Conservation (phyloP, 164 flowering plant species). For the Cinnamomum chago region DNA sequence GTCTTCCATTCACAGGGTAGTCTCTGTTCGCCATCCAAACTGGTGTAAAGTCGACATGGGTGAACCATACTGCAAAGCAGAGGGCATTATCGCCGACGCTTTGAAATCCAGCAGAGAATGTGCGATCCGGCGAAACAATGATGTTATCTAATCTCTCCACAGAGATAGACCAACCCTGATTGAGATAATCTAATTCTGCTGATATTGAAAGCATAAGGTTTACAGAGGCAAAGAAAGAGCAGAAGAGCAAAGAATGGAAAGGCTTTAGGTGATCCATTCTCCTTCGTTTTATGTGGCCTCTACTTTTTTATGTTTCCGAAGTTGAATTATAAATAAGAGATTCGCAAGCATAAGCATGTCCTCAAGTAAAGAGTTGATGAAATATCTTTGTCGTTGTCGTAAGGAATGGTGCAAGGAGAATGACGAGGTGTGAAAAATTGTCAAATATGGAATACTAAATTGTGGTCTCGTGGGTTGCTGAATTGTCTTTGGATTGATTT, state of each 20-base stretch:
- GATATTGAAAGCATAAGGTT: neutral
- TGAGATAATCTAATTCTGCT: neutral
- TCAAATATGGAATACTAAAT: no score
- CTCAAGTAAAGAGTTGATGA: no score
- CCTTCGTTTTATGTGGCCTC: no score
- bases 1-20: slow-evolving; percentile 20
- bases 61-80: slow-evolving; percentile 2
- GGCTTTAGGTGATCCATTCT: neutral
- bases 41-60: slow-evolving; percentile 1
- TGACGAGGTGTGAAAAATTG: no score
- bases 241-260: neutral
- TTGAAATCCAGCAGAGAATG: slow-evolving; percentile 17
- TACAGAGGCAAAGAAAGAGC: neutral
- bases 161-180: slow-evolving; percentile 10
- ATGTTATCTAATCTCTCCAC: slow-evolving; percentile 9
- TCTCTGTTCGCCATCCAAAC: slow-evolving; percentile 28
- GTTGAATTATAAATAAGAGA: no score
- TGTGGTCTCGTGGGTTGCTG: no score
- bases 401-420: no score
- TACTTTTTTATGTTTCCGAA: no score
- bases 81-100: neutral
- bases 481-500: no score
- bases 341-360: no score
- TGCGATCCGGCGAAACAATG: slow-evolving; percentile 13
- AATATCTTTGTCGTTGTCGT: no score